Percentiles rank a stretch among this genome's conserved stretches.
Evolutionary conservation across 2,329 filamentous ascomycete genomes (phyloP).

Genomic region (Pyrenophora graminea): DNA sequence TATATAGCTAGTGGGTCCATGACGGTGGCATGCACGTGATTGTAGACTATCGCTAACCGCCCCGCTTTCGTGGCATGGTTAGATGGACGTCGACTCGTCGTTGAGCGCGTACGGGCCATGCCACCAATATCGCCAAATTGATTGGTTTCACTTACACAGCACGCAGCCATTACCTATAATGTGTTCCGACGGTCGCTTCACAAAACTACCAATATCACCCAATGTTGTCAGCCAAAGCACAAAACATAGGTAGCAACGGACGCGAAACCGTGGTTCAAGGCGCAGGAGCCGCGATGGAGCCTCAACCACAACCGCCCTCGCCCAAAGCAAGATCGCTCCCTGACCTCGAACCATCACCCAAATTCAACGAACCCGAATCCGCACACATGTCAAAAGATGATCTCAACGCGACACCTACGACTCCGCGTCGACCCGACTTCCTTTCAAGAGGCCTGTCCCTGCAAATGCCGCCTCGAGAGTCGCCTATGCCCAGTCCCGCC

Average conservation of each 20-base stretch:
- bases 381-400: slow-evolving; percentile 51
- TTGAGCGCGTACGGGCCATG: slow-evolving; percentile 5
- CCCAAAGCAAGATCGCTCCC: slow-evolving; percentile 52
- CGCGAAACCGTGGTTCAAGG: slow-evolving; percentile 19
- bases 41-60: slow-evolving; percentile 24
- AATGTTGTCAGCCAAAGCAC: slow-evolving; percentile 31
- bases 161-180: slow-evolving; percentile 30
- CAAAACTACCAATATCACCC: slow-evolving; percentile 15
- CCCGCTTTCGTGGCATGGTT: slow-evolving; percentile 24
- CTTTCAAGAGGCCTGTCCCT: slow-evolving; percentile 68
- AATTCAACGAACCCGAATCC: slow-evolving; percentile 50
- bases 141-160: slow-evolving; percentile 10
- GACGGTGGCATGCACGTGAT: slow-evolving; percentile 22
- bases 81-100: slow-evolving; percentile 5
- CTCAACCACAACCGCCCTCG: slow-evolving; percentile 29
- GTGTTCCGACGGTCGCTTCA: slow-evolving; percentile 12
- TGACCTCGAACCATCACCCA: slow-evolving; percentile 53
- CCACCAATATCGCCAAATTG: not conserved
- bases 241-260: slow-evolving; percentile 20
- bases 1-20: not conserved
- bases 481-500: slow-evolving; percentile 52
- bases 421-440: slow-evolving; percentile 71
- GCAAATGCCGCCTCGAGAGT: slow-evolving; percentile 66
- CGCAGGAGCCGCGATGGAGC: slow-evolving; percentile 21
- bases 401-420: slow-evolving; percentile 53